Base-by-base conservation (phyloP, 768 basidiomycete species). In the Cubamyces sp. region DNA sequence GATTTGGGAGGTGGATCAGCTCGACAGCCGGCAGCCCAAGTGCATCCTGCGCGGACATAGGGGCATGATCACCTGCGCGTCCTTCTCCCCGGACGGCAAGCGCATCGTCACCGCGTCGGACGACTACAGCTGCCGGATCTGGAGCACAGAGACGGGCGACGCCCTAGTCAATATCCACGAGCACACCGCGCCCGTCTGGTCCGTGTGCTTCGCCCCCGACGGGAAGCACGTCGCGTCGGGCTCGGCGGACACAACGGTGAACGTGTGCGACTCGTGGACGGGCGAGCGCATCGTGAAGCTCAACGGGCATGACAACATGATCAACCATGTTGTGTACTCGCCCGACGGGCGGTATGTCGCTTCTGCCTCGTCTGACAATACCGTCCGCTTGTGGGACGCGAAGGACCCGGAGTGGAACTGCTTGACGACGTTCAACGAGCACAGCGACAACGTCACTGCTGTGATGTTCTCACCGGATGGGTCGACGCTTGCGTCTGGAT, bases 131-230 rank as follows among this genome's bases (percentile, higher is more conserved):
- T 57, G 50, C 43, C 43, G 62, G 16, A 42, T 76, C 30, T 81
- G 81, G 81, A 76, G 30, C 74, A 73, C 42, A 68, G 79, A 21
- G 80, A 79, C 68, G 71, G 78, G 70, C 76, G 72, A n/a, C 65
- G 25, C 40, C 12, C 41, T 45, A 11, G 45, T 49, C 4, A 30
- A 47, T 9, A 25, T 58, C 15, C 23, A 58, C 25, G 70, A 64
- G 6, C 70, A 67, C 65, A 42, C 16, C 25, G 57, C 45, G 47
- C 47, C 41, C 15, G 62, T 68, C 46, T 77, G 76, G 7, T 74
- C 73, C 30, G 76, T 81, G 54, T 67, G 72, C 14, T 61, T 66
- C 50, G 69, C 73, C 0, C 65, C 64, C 12, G 64, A 70, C 62
- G 73, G 73, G 6, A 62, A 40, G 40, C 53, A 55, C 18, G 60